Evolutionary conservation across 768 basidiomycete species (phyloP).

Genomic region (Sistotremastrum suecicum): DNA sequence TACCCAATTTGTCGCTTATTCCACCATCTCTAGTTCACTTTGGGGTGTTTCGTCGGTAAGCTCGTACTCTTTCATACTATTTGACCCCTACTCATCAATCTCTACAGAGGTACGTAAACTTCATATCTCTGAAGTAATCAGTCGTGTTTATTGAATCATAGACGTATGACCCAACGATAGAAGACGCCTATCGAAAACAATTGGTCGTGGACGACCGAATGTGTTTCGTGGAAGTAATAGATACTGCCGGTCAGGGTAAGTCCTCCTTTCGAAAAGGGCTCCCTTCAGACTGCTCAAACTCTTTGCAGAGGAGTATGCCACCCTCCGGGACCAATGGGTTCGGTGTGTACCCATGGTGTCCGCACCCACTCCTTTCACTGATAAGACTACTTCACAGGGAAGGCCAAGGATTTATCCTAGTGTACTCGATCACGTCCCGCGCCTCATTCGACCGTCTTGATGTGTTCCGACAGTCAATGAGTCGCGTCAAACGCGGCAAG

Average conservation of each 20-base stretch:
- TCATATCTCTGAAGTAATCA: slow-evolving; percentile 7
- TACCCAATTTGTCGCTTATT: slow-evolving; percentile 1
- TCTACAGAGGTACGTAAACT: slow-evolving; percentile 36
- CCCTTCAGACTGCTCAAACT: slow-evolving; percentile 8
- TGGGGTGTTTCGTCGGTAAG: slow-evolving; percentile 93
- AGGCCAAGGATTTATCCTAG: slow-evolving; percentile 95
- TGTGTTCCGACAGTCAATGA: slow-evolving; percentile 80
- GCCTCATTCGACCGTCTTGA: slow-evolving; percentile 84
- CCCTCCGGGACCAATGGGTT: slow-evolving; percentile 95
- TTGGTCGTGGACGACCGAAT: slow-evolving; percentile 88
- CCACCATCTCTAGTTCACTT: slow-evolving; percentile 54
- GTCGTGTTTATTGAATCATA: slow-evolving; percentile 18
- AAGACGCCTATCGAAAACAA: slow-evolving; percentile 94
- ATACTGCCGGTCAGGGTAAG: slow-evolving; percentile 94
- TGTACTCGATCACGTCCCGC: slow-evolving; percentile 93
- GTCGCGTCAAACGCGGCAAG: slow-evolving; percentile 72
- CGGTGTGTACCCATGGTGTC: slow-evolving; percentile 41
- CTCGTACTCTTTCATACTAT: slow-evolving; percentile 10
- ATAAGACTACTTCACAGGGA: slow-evolving; percentile 37
- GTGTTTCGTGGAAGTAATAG: slow-evolving; percentile 94
- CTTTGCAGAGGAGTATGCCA: slow-evolving; percentile 84
- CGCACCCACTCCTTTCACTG: slow-evolving; percentile 3
- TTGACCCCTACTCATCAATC: slow-evolving; percentile 6
- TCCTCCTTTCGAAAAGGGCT: slow-evolving; percentile 5
- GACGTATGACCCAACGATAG: slow-evolving; percentile 98